Evolutionary conservation across 768 basidiomycete species (phyloP), one percentile per base, ranked within the genome.

Genomic region (Mrakia frigida): DNA sequence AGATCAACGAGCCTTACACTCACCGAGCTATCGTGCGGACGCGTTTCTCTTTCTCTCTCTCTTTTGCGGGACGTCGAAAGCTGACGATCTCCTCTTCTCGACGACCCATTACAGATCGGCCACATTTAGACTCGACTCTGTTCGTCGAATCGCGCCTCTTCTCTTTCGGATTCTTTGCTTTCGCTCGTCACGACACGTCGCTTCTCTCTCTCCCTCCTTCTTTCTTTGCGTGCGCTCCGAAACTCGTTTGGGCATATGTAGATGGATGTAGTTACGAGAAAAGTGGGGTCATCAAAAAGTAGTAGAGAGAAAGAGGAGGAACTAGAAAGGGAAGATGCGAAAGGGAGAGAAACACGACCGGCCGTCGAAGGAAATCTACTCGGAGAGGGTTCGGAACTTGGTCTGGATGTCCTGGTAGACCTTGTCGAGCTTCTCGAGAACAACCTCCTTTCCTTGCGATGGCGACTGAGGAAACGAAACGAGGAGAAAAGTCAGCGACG

Each of bases 401-500:
- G 94, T 93, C 81, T 91, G 90, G 78, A 98, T 97, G 85, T 97
- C 94, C 73, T 85, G 83, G 82, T 95, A 86, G 65, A 98, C 84
- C 46, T 86, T 87, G 82, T 96, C 92, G 81, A 94, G 85, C 83
- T 92, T 94, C 85, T 89, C 85, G 85, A 88, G 90, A 81, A 97
- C 90, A 5, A 86, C 84, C 76, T 93, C 92, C 84, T 94, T 87
- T 53, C 94, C 93, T 85, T 94, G 90, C 11, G 93, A 92, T 25
- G 97, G 97, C 33, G 91, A 92, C 92, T 95, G 81, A 68, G 28
- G 79, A 73, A 68, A 46, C 9, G 35, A 60, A 73, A 77, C 33
- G 46, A 28, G n/a, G 18, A 59, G 31, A 41, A 41, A 18, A 21
- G 37, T 37, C 52, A 9, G 11, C 28, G 37, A 50, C 18, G 25